Base-by-base conservation (phyloP, 495 filamentous ascomycete species). In the Diplogelasinospora grovesii region DNA sequence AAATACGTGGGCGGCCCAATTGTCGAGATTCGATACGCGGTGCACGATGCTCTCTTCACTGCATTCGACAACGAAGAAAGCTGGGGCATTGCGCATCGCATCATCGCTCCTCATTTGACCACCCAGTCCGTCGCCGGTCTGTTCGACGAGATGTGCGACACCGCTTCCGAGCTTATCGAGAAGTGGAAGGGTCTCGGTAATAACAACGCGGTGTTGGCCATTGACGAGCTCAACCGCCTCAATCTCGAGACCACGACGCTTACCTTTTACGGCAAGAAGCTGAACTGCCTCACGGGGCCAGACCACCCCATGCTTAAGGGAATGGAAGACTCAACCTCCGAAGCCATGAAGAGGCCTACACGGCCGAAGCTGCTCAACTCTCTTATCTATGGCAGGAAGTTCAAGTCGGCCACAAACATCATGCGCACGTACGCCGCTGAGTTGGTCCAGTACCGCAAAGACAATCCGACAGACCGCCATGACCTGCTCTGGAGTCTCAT, bases 11-110 rank as follows among this genome's bases (percentile, higher is more conserved):
- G 64, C 20, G 66, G 65, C 0, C 60, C 70, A 14, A 58, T 85
- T 36, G 44, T 64, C 10, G 63, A 86, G 56, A 66, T 85, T 30
- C 71, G 83, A 32, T 67, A 75, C 43, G 65, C 66, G 3, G 65
- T 78, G 0, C 61, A 77, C 39, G 79, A 83, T 50, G 70, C 81
- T 4, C 68, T 89, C 10, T 88, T 89, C 59, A 84, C 80, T 0
- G 84, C 83, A 5, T 71, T 71, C 45, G 54, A 75, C 20, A 62
- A 73, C 14, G 82, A 85, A 46, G 60, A 70, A 39, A 78, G 75
- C 44, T 89, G 83, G 84, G 75, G 63, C 2, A 60, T 85, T 29
- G 79, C 79, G 5, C 85, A 90, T 50, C 74, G 85, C n/a, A 71
- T 85, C 52, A 50, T 75, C n/a, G 70, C 73, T 27, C 83, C 83